Percentiles rank a stretch among this genome's conserved stretches.
Evolutionary conservation across 2,329 filamentous ascomycete species (phyloP).

Genomic region (Nothopassalora personata): DNA sequence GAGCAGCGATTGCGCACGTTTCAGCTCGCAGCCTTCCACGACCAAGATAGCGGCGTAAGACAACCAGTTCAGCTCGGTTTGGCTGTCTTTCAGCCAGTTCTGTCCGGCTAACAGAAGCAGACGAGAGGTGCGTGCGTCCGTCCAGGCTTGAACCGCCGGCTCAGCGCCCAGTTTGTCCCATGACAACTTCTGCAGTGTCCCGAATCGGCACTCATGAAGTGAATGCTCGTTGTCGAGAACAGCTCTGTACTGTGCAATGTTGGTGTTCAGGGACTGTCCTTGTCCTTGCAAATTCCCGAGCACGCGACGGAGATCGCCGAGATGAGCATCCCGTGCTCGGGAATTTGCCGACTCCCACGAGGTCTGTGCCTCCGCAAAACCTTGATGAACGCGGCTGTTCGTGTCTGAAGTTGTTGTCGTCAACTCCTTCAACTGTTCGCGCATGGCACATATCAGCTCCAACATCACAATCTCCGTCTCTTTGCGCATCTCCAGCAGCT

Average conservation of each 20-base stretch:
- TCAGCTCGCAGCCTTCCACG: not conserved
- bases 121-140: not conserved
- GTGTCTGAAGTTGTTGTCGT: not conserved
- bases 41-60: not conserved
- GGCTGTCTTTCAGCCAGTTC: not conserved
- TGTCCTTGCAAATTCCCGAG: not conserved
- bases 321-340: not conserved
- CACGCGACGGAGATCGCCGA: not conserved
- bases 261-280: not conserved
- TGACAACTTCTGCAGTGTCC: not conserved
- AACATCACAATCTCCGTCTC: slow-evolving; percentile 5
- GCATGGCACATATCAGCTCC: not conserved
- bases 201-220: too few species aligned
- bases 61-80: slow-evolving; percentile 1
- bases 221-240: not conserved
- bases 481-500: slow-evolving; percentile 2
- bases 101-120: not conserved
- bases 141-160: not conserved
- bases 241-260: not conserved
- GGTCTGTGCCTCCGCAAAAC: not conserved
- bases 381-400: not conserved
- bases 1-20: not conserved
- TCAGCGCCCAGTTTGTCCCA: not conserved
- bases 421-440: not conserved
- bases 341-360: not conserved